Percentiles rank a stretch among this genome's conserved stretches.
Conservation (phyloP, 768 basidiomycete genomes). For the Holtermannia corniformis region DNA sequence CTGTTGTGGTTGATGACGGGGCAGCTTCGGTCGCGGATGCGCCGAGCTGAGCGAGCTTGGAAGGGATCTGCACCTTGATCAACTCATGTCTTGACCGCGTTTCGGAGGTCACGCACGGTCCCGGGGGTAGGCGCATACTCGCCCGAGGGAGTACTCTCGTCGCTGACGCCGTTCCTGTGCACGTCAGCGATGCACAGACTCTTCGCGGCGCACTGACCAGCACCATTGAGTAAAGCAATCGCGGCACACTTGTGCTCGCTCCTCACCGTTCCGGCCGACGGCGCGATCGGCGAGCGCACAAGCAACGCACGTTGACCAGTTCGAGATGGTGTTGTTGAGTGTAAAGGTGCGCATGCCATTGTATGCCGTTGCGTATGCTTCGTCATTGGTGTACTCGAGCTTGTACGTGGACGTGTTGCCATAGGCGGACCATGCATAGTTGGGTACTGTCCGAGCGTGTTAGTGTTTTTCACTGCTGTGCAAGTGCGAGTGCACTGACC, state of each 20-base stretch:
- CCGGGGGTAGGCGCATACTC: neutral
- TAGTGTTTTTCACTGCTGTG: neutral
- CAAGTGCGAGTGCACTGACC: constrained; percentile 9
- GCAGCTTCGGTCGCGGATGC: neutral
- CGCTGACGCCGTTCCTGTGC: neutral
- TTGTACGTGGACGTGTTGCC: constrained; percentile 58
- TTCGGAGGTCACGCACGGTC: neutral
- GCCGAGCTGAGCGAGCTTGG: neutral
- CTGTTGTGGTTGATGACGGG: too few relatives aligned
- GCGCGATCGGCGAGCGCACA: constrained; percentile 57
- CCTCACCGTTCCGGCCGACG: constrained; percentile 22
- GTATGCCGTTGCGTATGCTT: constrained; percentile 53
- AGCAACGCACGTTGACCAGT: constrained; percentile 59
- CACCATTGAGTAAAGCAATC: constrained; percentile 38
- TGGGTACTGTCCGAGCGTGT: constrained; percentile 41
- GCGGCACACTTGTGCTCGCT: constrained; percentile 32
- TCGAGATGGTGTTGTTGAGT: constrained; percentile 49
- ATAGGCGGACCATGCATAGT: constrained; percentile 48
- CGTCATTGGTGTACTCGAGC: constrained; percentile 52
- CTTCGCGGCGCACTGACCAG: too few relatives aligned
- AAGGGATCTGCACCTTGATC: too few relatives aligned
- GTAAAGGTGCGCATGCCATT: constrained; percentile 50
- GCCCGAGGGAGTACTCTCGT: neutral
- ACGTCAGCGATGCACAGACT: too few relatives aligned
- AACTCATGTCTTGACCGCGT: too few relatives aligned